Conservation (phyloP, 2,329 filamentous ascomycete genomes). For the Xylaria arbuscula region DNA sequence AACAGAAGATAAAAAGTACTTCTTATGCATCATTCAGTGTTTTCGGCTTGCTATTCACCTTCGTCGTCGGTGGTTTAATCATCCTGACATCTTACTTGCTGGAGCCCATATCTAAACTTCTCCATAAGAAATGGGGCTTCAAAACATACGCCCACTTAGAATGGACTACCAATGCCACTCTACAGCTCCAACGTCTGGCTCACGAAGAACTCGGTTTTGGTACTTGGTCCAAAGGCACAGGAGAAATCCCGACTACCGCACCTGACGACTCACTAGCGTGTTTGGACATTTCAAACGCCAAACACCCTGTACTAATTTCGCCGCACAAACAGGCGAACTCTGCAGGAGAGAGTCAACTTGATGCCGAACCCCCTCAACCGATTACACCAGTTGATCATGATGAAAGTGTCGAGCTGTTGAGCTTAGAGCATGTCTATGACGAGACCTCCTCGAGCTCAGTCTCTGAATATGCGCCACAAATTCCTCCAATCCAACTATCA, state of each 20-base stretch:
- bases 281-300: neutral
- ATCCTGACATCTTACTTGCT: slow-evolving; percentile 27
- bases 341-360: neutral
- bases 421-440: too few species aligned
- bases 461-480: too few species aligned
- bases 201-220: slow-evolving; percentile 15
- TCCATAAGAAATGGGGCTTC: slow-evolving; percentile 27
- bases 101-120: slow-evolving; percentile 22
- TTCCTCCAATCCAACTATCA: too few species aligned
- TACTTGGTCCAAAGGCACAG: slow-evolving; percentile 8
- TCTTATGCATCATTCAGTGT: slow-evolving; percentile 43
- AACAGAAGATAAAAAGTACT: slow-evolving; percentile 42
- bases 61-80: slow-evolving; percentile 38
- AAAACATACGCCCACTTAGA: slow-evolving; percentile 37
- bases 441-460: too few species aligned
- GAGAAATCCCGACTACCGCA: neutral
- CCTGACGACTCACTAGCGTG: neutral
- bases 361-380: too few species aligned
- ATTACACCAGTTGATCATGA: too few species aligned
- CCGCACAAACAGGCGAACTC: neutral
- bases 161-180: slow-evolving; percentile 40
- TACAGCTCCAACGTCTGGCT: slow-evolving; percentile 35
- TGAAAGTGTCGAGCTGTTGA: too few species aligned
- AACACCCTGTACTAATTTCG: neutral
- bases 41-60: slow-evolving; percentile 41